Evolutionary conservation across 805 yeast genomes (phyloP), one percentile per base, ranked within the genome.

Genomic region (Candida ficus): DNA sequence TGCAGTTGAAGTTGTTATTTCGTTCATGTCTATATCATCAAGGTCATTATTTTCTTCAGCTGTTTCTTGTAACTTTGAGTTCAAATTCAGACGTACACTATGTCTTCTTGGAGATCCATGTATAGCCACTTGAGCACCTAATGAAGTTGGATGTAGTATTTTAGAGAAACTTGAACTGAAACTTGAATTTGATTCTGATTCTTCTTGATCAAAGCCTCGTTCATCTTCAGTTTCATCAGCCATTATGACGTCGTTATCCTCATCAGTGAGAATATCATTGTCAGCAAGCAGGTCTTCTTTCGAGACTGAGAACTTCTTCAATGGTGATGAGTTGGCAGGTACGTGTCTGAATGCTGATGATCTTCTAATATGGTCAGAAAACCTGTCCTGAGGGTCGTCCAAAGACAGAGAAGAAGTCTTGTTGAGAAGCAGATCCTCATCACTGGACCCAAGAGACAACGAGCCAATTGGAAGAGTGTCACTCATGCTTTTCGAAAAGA

Each of bases 91-190:
- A 12, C 29, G 33, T n/a, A 14, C 5, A 23, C 19, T 16, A 13
- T 14, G 23, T 28, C 33, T n/a, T n/a, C n/a, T 32, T 21, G 53
- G 53, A 8, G 56, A 42, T 4, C 43, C 35, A 28, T 37, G 45
- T 1, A 57, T 53, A 7, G 58, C 58, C 8, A 53, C 38, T 20
- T 46, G 49, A 4, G 58, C 60, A 34, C 60, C 60, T 11, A 55
- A 41, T 8, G 50, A 50, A 1, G 60, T 55, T 14, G 60, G 60
- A 3, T 50, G 33, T 27, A 52, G 37, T 14, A 55, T 40, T 21
- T 25, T 46, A 9, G 37, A 36, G 35, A 21, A 11, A 14, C 22
- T 39, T 37, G 30, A 40, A 25, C 43, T 37, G n/a, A 21, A 34
- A 26, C 35, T 32, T 4, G 30, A 11, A 19, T 37, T 25, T n/a